Evolutionary conservation across 306 rosid species (phyloP).

Genomic region (Canavalia gladiata): DNA sequence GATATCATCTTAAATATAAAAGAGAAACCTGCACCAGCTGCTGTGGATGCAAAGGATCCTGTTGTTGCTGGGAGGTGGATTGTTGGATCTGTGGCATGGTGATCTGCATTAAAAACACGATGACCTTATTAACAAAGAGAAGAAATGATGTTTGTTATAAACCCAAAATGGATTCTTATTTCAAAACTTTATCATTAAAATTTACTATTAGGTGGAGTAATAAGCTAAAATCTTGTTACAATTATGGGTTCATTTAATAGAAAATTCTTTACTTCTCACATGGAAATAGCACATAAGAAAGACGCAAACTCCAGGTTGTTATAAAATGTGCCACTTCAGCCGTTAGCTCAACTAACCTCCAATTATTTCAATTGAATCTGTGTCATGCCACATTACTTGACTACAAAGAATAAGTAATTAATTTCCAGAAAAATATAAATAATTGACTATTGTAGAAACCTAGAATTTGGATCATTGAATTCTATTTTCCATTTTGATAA

Average conservation of each 20-base stretch:
- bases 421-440: neutral
- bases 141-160: conserved; percentile 8
- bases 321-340: neutral
- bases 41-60: conserved; percentile 87
- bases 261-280: neutral
- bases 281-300: neutral
- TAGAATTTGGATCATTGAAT: neutral
- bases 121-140: conserved; percentile 30
- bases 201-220: neutral
- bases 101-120: conserved; percentile 62
- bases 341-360: neutral
- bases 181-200: neutral
- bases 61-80: conserved; percentile 85
- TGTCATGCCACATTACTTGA: neutral
- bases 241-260: neutral
- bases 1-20: conserved; percentile 34
- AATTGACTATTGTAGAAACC: neutral
- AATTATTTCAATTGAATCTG: neutral
- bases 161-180: neutral
- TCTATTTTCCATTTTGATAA: neutral
- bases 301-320: neutral
- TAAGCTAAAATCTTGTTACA: neutral
- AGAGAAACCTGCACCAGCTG: conserved; percentile 76
- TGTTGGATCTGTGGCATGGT: conserved; percentile 85
- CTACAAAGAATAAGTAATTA: neutral